phyloP scores from a whole-genome alignment of 495 filamentous ascomycete species.

The Penicillium dipodomyicola region DNA sequence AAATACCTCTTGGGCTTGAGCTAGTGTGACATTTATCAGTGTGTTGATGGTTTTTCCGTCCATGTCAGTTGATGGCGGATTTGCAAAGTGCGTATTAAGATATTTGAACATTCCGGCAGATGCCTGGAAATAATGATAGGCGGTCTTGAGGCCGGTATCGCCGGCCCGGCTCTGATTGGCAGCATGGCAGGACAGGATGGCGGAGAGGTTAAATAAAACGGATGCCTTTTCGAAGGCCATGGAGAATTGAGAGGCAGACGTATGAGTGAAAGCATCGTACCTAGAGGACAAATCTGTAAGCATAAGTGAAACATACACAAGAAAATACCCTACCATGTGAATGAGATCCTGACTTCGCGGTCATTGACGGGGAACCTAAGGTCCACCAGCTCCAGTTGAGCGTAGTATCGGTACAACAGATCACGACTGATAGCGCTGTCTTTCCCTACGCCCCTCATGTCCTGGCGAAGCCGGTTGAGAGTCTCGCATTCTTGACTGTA shows the following conservation, averaged over 20 bases:
- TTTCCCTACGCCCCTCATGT: conserved; percentile 97
- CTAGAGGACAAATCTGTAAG: conserved; percentile 43
- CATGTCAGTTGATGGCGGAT: conserved; percentile 91
- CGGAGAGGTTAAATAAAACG: conserved; percentile 99
- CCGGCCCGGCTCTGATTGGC: conserved; percentile 89
- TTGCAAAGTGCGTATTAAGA: conserved; percentile 98
- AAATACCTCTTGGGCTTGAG: conserved; percentile 95
- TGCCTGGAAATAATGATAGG: conserved; percentile 97
- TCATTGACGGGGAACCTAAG: conserved; percentile 96
- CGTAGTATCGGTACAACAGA: conserved; percentile 94
- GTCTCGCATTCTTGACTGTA: conserved; percentile 93
- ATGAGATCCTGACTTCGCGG: conserved; percentile 97
- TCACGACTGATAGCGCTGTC: conserved; percentile 94
- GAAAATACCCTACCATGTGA: conserved; percentile 75
- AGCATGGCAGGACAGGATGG: conserved; percentile 93
- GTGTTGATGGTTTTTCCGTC: conserved; percentile 95
- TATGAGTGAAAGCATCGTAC: conserved; percentile 98
- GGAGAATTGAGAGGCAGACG: conserved; percentile 91
- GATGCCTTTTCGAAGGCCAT: conserved; percentile 98
- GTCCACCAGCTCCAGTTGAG: conserved; percentile 91
- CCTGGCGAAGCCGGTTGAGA: conserved; percentile 94
- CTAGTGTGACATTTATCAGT: conserved; percentile 86
- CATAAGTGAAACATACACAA: not conserved
- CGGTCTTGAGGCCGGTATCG: conserved; percentile 88
- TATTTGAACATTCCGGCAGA: conserved; percentile 99